phyloP scores from a whole-genome alignment of 805 yeast species.

The Yarrowia hollandica region DNA sequence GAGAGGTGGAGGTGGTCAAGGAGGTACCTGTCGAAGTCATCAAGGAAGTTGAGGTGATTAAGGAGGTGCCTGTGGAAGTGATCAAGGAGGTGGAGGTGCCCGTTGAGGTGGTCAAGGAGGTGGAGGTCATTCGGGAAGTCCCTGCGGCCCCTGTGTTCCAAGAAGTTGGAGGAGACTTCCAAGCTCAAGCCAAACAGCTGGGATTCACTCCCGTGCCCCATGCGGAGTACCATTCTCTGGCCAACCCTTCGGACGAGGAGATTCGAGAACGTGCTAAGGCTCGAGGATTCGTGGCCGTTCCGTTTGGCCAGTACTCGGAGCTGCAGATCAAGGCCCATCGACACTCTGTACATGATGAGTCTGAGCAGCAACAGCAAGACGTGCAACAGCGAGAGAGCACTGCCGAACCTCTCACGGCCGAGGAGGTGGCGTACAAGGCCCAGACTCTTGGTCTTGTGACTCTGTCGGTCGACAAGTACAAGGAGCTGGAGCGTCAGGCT shows the following conservation, averaged over 20 bases:
- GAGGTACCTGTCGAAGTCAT: constrained; percentile 26
- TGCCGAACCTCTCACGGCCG: constrained; percentile 9
- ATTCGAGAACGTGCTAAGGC: constrained; percentile 13
- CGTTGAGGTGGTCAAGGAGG: constrained; percentile 17
- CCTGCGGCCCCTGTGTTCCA: no score
- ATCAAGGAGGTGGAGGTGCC: constrained; percentile 28
- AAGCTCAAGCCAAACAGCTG: constrained; percentile 17
- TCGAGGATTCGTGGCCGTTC: constrained; percentile 31
- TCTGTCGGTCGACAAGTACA: constrained; percentile 30
- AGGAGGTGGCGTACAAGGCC: constrained; percentile 31
- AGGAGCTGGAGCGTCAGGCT: constrained; percentile 30
- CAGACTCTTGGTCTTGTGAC: constrained; percentile 32
- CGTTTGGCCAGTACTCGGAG: constrained; percentile 31
- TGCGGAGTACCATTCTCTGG: constrained; percentile 24
- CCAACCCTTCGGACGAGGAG: constrained; percentile 24
- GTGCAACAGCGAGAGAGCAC: no score
- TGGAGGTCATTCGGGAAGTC: constrained; percentile 19
- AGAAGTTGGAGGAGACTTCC: no score
- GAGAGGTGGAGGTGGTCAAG: constrained; percentile 3
- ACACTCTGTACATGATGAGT: background rate
- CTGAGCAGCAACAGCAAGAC: no score
- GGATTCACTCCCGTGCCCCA: constrained; percentile 29
- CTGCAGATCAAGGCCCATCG: constrained; percentile 33
- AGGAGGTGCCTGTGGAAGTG: constrained; percentile 13
- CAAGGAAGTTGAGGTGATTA: constrained; percentile 26